Base-by-base conservation (phyloP, 2,329 filamentous ascomycete species). In the Fusarium goolgardi region DNA sequence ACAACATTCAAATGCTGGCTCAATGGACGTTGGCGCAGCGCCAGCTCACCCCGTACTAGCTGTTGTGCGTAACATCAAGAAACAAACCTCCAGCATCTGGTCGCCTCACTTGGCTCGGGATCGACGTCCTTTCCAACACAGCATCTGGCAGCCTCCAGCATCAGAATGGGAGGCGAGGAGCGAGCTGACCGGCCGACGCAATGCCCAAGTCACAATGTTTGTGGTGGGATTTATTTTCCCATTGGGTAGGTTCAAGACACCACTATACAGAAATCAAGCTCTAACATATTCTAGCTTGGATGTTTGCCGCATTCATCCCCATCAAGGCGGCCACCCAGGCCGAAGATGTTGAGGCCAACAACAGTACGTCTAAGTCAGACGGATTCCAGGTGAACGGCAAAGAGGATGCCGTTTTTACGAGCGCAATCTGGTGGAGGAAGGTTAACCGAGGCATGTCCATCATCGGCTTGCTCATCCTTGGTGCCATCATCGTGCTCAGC, bases 211-310 rank as follows among this genome's bases (percentile, higher is more conserved):
- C 31, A 81, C 91, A 53, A 81, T 92, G 49, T 96, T 96, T 78
- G 87, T 89, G 56, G 41, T 90, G 46, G 93, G 93, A 25, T 96
- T 96, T 74, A 81, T 95, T 46, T 88, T 93, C 73, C 93, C 92
- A 8, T 84, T 93, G 63, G 83, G 88, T 91, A 80, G 78, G 87
- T 78, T 13, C 16, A 47, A 8, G 3, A 18, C n/a, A 23, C 8
- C 8, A 21, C 7, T 15, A 7, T 7, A 6, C 21, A 20, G 27
- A 55, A n/a, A 12, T 15, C 29, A 21, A 66, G 59, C 47, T 40
- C 63, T 70, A 65, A 75, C 63, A 49, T 40, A 13, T 51, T 41
- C 21, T 70, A 90, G 91, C 90, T 56, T 96, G 93, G 93, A 91
- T 95, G 81, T 82, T 93, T 66, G 93, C 90, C 3, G 87, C 92